These are phyloP conservation scores for Ceratocystis cubensis DNA, from an alignment of 2,329 filamentous ascomycete genomes.

Conservation along the genomic window DNA sequence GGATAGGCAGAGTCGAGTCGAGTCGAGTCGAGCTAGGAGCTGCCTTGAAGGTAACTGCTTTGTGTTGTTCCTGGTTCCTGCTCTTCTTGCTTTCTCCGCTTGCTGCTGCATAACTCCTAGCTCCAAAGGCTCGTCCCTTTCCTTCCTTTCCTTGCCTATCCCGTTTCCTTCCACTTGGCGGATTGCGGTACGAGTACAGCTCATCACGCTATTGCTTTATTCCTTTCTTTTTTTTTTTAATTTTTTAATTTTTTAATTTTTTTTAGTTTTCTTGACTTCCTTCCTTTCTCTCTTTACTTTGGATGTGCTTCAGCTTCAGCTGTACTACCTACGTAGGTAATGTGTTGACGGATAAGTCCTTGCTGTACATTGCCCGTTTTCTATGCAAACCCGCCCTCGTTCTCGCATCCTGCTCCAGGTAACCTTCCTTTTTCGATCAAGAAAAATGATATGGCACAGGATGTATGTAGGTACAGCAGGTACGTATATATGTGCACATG, in stretches of 20 bases:
- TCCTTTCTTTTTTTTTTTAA: neutral
- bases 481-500: neutral
- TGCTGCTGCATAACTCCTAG: neutral
- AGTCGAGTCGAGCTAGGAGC: neutral
- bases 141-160: conserved; percentile 22
- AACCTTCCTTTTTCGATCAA: neutral
- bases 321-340: neutral
- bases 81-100: conserved; percentile 11
- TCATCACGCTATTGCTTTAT: conserved; percentile 5
- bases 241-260: neutral
- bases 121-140: neutral
- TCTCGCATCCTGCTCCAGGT: neutral
- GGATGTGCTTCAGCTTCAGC: neutral
- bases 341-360: neutral
- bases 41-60: neutral
- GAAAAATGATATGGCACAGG: neutral
- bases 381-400: neutral
- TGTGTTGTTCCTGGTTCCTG: neutral
- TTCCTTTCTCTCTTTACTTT: neutral
- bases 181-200: neutral
- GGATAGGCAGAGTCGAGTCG: neutral
- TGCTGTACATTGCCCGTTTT: neutral
- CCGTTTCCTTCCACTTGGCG: conserved; percentile 14
- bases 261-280: neutral
- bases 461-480: neutral